Conservation (phyloP, 2,329 filamentous ascomycete genomes). For the Metarhizium rileyi region DNA sequence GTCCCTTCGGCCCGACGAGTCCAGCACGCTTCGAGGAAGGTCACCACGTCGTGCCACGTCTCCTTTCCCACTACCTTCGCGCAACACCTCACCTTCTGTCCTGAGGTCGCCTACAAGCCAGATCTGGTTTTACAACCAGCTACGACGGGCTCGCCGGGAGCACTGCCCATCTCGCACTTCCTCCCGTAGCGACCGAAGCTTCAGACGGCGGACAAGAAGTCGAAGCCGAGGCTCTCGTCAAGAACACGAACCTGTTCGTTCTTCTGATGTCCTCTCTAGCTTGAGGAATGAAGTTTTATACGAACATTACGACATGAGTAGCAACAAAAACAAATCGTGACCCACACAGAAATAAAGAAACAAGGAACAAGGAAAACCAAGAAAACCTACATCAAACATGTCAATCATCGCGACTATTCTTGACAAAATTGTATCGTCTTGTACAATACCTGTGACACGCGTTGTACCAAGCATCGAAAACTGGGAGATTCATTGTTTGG, state of each 20-base stretch:
- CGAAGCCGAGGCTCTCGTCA: slow-evolving; percentile 24
- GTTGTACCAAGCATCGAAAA: not conserved
- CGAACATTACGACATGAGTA: slow-evolving; percentile 7
- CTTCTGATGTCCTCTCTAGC: slow-evolving; percentile 20
- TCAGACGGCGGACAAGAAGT: slow-evolving; percentile 28
- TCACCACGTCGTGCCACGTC: slow-evolving; percentile 31
- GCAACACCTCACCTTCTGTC: slow-evolving; percentile 21
- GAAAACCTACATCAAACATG: not conserved
- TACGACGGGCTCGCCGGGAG: slow-evolving; percentile 31
- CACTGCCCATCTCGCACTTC: slow-evolving; percentile 32
- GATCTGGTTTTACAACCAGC: slow-evolving; percentile 30
- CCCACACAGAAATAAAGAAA: not conserved
- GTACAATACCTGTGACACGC: not conserved
- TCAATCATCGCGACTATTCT: not conserved
- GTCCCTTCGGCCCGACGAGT: slow-evolving; percentile 27
- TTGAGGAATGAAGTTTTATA: slow-evolving; percentile 26
- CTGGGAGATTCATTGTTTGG: not conserved
- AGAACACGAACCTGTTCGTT: slow-evolving; percentile 20
- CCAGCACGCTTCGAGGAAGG: slow-evolving; percentile 32
- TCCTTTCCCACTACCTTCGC: slow-evolving; percentile 22
- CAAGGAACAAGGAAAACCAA: too few relatives aligned
- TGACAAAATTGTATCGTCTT: slow-evolving; percentile 2
- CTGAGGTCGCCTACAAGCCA: slow-evolving; percentile 31
- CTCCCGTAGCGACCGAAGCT: slow-evolving; percentile 24
- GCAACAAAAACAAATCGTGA: not conserved